Conservation (phyloP, 2,329 filamentous ascomycete genomes). For the Calonectria pauciramosa region DNA sequence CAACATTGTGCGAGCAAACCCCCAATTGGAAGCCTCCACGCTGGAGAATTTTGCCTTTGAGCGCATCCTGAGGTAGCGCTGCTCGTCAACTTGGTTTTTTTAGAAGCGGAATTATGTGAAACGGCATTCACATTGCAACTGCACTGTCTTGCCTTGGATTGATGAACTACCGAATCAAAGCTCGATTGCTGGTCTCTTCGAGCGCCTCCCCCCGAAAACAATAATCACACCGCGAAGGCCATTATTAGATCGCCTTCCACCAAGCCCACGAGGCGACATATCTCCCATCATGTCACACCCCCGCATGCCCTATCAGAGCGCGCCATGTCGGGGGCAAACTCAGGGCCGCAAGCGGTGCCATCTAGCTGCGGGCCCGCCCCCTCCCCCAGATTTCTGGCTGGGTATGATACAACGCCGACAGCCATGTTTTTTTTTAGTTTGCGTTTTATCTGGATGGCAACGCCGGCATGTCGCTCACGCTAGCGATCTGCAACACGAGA, state of each 20-base stretch:
- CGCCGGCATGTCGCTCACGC: background rate
- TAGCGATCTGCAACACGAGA: background rate
- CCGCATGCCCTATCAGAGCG: background rate
- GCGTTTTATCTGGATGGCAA: background rate
- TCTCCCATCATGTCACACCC: background rate
- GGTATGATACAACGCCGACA: background rate
- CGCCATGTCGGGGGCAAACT: background rate
- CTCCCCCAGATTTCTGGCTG: background rate
- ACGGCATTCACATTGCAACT: background rate
- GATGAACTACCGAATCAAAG: background rate
- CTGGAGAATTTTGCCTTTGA: slow-evolving; percentile 55
- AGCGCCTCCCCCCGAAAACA: background rate
- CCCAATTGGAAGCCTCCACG: slow-evolving; percentile 51
- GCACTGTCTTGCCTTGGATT: too few relatives aligned
- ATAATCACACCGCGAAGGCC: background rate
- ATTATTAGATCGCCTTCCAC: background rate
- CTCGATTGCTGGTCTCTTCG: background rate
- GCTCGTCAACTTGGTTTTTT: slow-evolving; percentile 3
- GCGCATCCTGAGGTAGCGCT: slow-evolving; percentile 21
- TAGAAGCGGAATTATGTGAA: background rate
- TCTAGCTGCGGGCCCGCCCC: background rate
- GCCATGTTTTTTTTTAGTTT: background rate
- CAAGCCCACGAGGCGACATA: background rate
- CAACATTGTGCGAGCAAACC: slow-evolving; percentile 46
- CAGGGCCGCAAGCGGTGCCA: background rate